Evolutionary conservation across 352 stramenopile genomes (phyloP).

Genomic region (Globisporangium recalcitrans): DNA sequence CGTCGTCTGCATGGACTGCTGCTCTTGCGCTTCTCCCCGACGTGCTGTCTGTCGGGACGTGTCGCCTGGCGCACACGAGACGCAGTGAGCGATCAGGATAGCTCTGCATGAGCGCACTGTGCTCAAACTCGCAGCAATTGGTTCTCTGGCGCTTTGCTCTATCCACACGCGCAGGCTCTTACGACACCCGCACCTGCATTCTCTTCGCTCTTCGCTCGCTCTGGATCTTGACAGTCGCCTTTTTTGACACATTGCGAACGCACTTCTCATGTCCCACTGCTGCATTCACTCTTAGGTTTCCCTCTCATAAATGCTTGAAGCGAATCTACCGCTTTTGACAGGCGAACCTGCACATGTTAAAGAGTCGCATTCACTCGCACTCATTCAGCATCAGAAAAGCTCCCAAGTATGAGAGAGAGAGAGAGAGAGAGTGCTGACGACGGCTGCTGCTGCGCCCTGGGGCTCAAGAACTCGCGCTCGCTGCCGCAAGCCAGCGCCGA

Average conservation of each 20-base stretch:
- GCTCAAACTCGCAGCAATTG: background rate
- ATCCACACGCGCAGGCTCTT: background rate
- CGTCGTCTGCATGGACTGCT: conserved; percentile 1
- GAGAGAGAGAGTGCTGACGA: background rate
- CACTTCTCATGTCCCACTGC: conserved; percentile 1
- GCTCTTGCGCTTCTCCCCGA: background rate
- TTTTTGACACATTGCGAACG: background rate
- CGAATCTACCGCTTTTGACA: background rate
- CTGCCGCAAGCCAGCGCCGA: conserved; percentile 35
- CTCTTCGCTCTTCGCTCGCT: background rate
- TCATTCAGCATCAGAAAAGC: background rate
- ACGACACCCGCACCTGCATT: background rate
- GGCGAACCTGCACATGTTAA: background rate
- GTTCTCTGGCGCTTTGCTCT: background rate
- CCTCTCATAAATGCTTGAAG: background rate
- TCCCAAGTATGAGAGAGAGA: background rate
- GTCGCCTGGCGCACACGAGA: background rate
- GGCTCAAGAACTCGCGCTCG: conserved; percentile 53
- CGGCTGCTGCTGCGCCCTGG: conserved; percentile 23
- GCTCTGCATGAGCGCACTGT: background rate
- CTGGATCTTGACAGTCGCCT: conserved; percentile 2
- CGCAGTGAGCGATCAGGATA: background rate
- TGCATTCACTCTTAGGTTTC: background rate
- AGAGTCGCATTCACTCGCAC: background rate
- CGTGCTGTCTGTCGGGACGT: background rate